These are phyloP conservation scores for Corylus americana DNA, from an alignment of 306 rosid species.

Conservation along the genomic window DNA sequence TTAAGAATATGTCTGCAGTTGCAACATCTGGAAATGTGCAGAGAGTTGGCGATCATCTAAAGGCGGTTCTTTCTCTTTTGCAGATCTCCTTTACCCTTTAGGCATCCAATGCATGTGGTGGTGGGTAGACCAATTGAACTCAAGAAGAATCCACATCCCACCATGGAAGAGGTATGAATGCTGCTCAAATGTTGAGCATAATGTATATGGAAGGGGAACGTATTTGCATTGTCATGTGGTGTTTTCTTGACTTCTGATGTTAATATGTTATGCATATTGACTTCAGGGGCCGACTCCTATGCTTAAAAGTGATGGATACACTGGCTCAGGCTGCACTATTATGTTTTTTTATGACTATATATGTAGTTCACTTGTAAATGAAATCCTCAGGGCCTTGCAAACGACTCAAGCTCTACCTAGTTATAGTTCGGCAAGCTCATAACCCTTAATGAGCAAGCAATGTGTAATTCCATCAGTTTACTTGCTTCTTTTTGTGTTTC, in stretches of 20 bases:
- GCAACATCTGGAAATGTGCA: neutral
- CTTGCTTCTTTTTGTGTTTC: constrained; percentile 16
- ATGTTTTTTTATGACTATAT: neutral
- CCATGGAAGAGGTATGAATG: constrained; percentile 51
- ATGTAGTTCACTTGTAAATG: neutral
- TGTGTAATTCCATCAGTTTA: neutral
- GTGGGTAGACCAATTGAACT: constrained; percentile 84
- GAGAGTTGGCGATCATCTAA: neutral
- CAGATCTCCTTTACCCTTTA: constrained; percentile 80
- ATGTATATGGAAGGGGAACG: neutral
- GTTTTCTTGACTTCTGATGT: neutral
- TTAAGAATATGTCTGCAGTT: neutral
- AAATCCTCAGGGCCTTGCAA: neutral
- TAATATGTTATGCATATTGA: neutral
- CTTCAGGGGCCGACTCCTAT: neutral
- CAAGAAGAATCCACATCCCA: constrained; percentile 70
- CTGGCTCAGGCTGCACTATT: neutral
- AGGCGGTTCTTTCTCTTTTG: constrained; percentile 16
- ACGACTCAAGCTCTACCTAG: neutral
- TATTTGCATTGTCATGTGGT: neutral
- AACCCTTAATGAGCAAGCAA: neutral
- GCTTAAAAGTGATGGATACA: neutral
- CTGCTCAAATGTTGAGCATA: neutral
- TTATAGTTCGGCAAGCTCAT: neutral
- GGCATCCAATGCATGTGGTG: constrained; percentile 72